Percentiles rank a stretch among this genome's conserved stretches.
Conservation (phyloP, 169 alveolate genomes). For the Cardiosporidium cionae region DNA sequence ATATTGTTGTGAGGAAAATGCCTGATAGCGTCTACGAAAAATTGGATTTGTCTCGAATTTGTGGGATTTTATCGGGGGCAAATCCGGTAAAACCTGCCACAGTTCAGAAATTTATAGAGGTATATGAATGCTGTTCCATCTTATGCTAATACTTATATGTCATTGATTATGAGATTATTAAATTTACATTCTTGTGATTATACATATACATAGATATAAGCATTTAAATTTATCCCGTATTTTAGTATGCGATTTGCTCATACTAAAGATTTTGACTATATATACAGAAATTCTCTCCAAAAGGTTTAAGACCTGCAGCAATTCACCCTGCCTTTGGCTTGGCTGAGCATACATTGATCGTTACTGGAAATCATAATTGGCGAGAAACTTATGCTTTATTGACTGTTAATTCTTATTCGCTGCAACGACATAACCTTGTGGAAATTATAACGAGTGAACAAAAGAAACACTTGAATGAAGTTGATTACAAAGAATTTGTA, state of each 20-base stretch:
- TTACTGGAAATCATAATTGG: constrained; percentile 39
- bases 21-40: constrained; percentile 28
- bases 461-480: constrained; percentile 2
- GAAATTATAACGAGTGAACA: constrained; percentile 20
- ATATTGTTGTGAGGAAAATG: constrained; percentile 44
- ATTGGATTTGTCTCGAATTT: constrained; percentile 40
- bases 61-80: constrained; percentile 51
- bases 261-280: too few relatives aligned
- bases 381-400: constrained; percentile 5
- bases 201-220: too few relatives aligned
- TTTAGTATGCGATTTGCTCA: too few relatives aligned
- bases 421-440: constrained; percentile 32
- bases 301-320: constrained; percentile 19
- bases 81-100: constrained; percentile 55
- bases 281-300: constrained; percentile 30
- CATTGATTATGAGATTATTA: neutral
- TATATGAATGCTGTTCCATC: neutral
- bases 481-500: constrained; percentile 19
- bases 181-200: too few relatives aligned
- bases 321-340: constrained; percentile 52
- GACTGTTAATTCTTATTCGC: constrained; percentile 30
- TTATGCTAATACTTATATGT: neutral
- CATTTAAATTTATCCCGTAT: too few relatives aligned
- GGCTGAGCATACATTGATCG: constrained; percentile 57
- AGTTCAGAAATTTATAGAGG: constrained; percentile 30